Percentiles rank a stretch among this genome's conserved stretches.
Evolutionary conservation across 1,139 yeast species (phyloP).

Genomic region (Trichomonascaceae sp.): DNA sequence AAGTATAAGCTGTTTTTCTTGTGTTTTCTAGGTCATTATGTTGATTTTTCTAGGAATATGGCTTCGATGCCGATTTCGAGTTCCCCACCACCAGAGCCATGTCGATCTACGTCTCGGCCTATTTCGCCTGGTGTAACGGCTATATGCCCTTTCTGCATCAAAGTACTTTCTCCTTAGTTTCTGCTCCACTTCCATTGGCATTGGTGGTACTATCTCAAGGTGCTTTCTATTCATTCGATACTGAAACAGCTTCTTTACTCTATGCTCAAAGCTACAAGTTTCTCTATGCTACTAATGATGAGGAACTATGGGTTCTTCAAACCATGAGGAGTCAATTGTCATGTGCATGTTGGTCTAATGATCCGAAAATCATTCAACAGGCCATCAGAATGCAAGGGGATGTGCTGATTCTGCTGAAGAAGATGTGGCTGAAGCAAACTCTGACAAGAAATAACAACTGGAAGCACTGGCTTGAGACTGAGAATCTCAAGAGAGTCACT

Average conservation of each 20-base stretch:
- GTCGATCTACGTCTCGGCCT: background rate
- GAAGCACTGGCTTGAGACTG: background rate
- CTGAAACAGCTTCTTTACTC: background rate
- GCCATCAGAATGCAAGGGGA: background rate
- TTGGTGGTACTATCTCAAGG: background rate
- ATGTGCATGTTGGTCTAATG: background rate
- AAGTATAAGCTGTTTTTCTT: background rate
- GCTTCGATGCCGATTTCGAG: background rate
- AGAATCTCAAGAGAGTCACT: background rate
- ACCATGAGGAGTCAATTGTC: background rate
- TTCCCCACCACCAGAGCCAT: background rate
- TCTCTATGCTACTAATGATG: background rate
- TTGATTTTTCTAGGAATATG: background rate
- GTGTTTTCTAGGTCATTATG: background rate
- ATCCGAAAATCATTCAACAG: background rate
- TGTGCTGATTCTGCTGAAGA: background rate
- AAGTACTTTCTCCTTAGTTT: background rate
- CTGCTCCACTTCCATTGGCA: background rate
- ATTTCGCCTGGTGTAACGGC: background rate
- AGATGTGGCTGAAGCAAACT: background rate
- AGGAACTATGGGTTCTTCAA: background rate
- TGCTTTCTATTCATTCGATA: background rate
- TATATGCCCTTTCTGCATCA: conserved; percentile 1
- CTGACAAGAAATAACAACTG: background rate
- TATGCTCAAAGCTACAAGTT: background rate